Conservation (phyloP, 768 basidiomycete species). For the Lepiota venenata region DNA sequence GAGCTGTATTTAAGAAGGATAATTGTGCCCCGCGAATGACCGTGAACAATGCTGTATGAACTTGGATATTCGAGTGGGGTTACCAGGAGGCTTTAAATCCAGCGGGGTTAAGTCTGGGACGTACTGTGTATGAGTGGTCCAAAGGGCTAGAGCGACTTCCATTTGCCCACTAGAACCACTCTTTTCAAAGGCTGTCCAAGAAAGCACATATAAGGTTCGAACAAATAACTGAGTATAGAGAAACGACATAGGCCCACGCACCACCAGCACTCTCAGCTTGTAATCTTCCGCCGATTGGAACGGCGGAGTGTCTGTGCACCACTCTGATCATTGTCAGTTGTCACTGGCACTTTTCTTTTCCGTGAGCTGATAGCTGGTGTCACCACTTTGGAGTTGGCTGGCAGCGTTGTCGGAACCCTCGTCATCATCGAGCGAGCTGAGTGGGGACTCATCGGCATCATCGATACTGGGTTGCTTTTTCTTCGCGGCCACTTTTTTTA, state of each 20-base stretch:
- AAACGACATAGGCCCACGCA: neutral
- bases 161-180: too few relatives aligned
- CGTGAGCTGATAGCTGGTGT: neutral
- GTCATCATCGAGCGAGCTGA: neutral
- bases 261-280: neutral
- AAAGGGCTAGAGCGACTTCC: too few relatives aligned
- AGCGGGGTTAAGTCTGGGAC: too few relatives aligned
- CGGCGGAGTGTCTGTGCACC: neutral
- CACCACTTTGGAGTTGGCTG: neutral
- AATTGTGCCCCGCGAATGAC: too few relatives aligned
- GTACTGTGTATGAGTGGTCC: too few relatives aligned
- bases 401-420: neutral
- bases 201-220: too few relatives aligned
- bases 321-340: neutral
- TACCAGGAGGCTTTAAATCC: too few relatives aligned
- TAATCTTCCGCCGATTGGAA: conserved; percentile 5
- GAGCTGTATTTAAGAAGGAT: too few relatives aligned
- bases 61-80: too few relatives aligned
- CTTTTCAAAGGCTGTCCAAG: too few relatives aligned
- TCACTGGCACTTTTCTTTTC: conserved; percentile 2
- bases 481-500: neutral
- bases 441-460: neutral
- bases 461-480: neutral
- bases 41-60: too few relatives aligned
- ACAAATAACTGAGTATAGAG: neutral